Conservation (phyloP, 306 rosid genomes). For the Pterocarpus macrocarpus region DNA sequence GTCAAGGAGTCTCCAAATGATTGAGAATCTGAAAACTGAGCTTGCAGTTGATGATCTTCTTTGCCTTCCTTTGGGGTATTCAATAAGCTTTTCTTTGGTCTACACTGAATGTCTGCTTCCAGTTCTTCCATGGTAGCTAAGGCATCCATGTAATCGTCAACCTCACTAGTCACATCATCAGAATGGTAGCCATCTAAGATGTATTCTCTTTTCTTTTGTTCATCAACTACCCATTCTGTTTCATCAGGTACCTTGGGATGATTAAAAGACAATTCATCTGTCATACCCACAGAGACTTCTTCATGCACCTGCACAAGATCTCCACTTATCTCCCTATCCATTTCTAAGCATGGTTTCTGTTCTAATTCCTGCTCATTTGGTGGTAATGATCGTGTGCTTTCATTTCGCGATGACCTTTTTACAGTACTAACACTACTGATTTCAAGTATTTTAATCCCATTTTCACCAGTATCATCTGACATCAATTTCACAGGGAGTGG, state of each 20-base stretch:
- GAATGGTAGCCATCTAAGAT: constrained; percentile 66
- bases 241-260: constrained; percentile 52
- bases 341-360: constrained; percentile 53
- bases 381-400: constrained; percentile 63
- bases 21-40: constrained; percentile 69
- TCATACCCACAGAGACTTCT: constrained; percentile 52
- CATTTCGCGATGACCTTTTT: constrained; percentile 60
- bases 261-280: constrained; percentile 54
- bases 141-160: constrained; percentile 89
- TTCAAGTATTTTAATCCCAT: constrained; percentile 79
- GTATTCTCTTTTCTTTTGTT: constrained; percentile 59
- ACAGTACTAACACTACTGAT: constrained; percentile 65
- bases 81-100: constrained; percentile 57
- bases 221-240: constrained; percentile 54
- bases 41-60: constrained; percentile 61
- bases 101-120: constrained; percentile 68
- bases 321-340: constrained; percentile 43
- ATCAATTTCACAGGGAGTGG: constrained; percentile 52
- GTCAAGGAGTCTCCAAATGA: constrained; percentile 70
- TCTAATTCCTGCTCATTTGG: constrained; percentile 55
- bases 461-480: constrained; percentile 60
- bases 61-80: constrained; percentile 55
- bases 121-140: constrained; percentile 80
- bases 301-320: constrained; percentile 57
- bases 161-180: constrained; percentile 79